phyloP scores from a whole-genome alignment of 768 basidiomycete species.

The Mrakia blollopis region DNA sequence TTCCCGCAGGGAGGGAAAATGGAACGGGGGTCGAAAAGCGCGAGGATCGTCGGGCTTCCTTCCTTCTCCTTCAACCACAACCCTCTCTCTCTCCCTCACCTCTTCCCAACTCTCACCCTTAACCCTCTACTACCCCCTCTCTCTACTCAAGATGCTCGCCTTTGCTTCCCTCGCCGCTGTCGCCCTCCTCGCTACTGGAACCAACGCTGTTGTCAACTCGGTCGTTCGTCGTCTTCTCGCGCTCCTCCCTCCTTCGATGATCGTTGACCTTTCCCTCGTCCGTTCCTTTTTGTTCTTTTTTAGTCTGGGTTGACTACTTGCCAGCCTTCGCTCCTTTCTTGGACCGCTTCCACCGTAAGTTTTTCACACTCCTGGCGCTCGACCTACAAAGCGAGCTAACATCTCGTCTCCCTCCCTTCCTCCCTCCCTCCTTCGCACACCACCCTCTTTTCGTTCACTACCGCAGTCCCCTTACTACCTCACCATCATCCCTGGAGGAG shows the following conservation, averaged over 20 bases:
- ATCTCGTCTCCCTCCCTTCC: no score
- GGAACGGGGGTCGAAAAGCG: no score
- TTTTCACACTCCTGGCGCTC: background rate
- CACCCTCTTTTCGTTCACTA: background rate
- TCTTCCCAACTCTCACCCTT: background rate
- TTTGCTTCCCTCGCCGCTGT: background rate
- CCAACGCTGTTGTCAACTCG: conserved; percentile 5
- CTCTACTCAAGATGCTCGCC: conserved; percentile 5
- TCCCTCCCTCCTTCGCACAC: background rate
- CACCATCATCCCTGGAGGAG: conserved; percentile 33
- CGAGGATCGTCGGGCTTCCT: background rate
- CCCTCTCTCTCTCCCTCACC: background rate
- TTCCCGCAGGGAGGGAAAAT: no score
- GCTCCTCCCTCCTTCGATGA: background rate
- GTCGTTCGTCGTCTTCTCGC: background rate
- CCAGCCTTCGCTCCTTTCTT: conserved; percentile 13
- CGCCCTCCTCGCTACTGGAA: background rate
- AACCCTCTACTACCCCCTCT: background rate
- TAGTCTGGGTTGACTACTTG: background rate
- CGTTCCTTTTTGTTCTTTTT: background rate
- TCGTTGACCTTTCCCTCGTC: background rate
- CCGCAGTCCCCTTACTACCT: conserved; percentile 18
- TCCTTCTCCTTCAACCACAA: background rate
- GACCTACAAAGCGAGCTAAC: background rate
- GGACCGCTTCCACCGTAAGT: conserved; percentile 6